Base-by-base conservation (phyloP, 208 protist species). In the Crithidia acanthocephali region DNA sequence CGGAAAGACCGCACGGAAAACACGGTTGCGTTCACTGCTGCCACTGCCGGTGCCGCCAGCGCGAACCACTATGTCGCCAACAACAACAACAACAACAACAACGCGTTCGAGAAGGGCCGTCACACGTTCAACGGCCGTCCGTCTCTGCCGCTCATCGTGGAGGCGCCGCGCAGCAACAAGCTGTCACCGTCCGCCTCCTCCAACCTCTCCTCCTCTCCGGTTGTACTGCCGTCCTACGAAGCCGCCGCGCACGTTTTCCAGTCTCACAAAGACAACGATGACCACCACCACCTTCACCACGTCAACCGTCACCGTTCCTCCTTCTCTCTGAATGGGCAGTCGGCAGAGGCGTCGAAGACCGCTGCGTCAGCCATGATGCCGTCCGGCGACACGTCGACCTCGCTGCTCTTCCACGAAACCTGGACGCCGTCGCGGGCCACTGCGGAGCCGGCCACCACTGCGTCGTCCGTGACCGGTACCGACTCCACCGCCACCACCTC, bases 211-310 rank as follows among this genome's bases (percentile, higher is more conserved):
- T 13, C 44, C 1, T 1, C 30, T 0, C 37, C 27, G 6, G 16
- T 51, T 23, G n/a, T 67, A 5, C 63, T 70, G 37, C 28, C 27
- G 20, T 70, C 72, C 16, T 71, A 55, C 47, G 50, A 60, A 28
- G 62, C 55, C 0, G 72, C 67, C 0, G 64, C 62, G n/a, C 55
- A 61, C 28, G 37, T 67, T 13, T 51, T 13, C 35, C 35, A 11
- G n/a, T n/a, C n/a, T n/a, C n/a, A 74, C 40, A 27, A 67, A 11
- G 13, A 42, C 37, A 42, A 27, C 48, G 2, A 13, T 22, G 22
- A 6, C 37, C 37, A 42, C 37, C 37, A 42, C 37, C 37, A 42
- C n/a, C n/a, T n/a, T n/a, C n/a, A n/a, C n/a, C n/a, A 13, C 35
- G 35, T 40, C 35, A 40, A 30, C 9, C 50, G 22, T 22, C 50